Evolutionary conservation across 148 eudicot species (phyloP), one percentile per base, ranked within the genome.

Genomic region (Vaccinium vitisidaea): DNA sequence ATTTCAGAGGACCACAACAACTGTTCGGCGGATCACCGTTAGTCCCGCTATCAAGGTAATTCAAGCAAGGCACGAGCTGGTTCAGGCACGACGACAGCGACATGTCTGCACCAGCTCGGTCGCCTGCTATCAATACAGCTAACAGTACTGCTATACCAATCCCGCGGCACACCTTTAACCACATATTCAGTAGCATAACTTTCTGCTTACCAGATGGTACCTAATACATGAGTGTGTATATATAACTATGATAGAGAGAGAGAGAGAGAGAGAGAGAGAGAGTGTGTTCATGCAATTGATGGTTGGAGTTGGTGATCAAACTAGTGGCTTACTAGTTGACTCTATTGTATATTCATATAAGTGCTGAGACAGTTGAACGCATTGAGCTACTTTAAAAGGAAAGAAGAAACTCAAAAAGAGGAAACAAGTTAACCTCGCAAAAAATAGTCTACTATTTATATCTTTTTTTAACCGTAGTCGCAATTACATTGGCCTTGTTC

Each of bases 1-100:
- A 79, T 67, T 92, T 93, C 76, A 94, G 86, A 39, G 95, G 95
- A 50, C 91, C 84, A 32, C 98, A 94, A 30, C 98, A 94, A 39
- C 86, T 85, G 2, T 87, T 84, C 0, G 96, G 93, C 1, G 91
- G 94, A 16, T 88, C 84, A 0, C 74, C 56, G 12, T 74, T 27
- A 27, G 11, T 61, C 58, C 65, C 81, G 14, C 80, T 86, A 48
- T 87, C 91, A 61, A 94, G 87, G 92, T 91, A 93, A 32, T 77
- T 87, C 75, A 92, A 65, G 87, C 96, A 94, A 8, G 94, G 94
- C 1, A 83, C 43, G 8, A 93, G 93, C 85, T 84, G 81, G 86
- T 89, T 89, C n/a, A 91, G 82, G 84, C 98, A 94, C 55, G 84
- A 89, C 3, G 84, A 52, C 5, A 50, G 4, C 39, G 73, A 67